These are phyloP conservation scores for Suhomyces sp. DNA, from an alignment of 805 yeast genomes.

Conservation along the genomic window DNA sequence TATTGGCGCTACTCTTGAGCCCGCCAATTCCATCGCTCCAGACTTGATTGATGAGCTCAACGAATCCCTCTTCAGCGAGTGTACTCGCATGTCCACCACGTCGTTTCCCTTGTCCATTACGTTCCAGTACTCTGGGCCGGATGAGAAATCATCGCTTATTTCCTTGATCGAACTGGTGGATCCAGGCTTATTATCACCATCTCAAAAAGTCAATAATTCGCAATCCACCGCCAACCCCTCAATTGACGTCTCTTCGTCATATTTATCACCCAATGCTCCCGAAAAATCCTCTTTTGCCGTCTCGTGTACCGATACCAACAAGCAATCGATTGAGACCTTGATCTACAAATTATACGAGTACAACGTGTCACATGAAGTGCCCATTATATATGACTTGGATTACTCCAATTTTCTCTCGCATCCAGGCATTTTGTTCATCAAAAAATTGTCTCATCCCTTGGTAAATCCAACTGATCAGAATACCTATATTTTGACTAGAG, in stretches of 20 bases:
- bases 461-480: constrained; percentile 18
- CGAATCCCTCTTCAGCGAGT: constrained; percentile 9
- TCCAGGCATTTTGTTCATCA: constrained; percentile 59
- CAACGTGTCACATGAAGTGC: constrained; percentile 1
- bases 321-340: constrained; percentile 9
- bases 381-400: constrained; percentile 16
- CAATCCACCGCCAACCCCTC: too few relatives aligned
- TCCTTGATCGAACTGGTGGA: constrained; percentile 1
- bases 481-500: constrained; percentile 5
- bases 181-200: too few relatives aligned
- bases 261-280: too few relatives aligned
- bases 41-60: constrained; percentile 8
- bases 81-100: constrained; percentile 1
- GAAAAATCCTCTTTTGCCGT: not conserved
- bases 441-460: constrained; percentile 42
- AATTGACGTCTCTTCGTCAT: too few relatives aligned
- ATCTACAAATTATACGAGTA: constrained; percentile 12
- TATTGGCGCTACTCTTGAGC: too few relatives aligned
- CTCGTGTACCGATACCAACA: constrained; percentile 6
- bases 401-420: constrained; percentile 41
- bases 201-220: too few relatives aligned
- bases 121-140: not conserved
- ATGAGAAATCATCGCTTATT: not conserved
- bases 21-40: not conserved
- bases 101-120: constrained; percentile 8